Conservation (phyloP, 1,284 basidiomycete genomes). For the Ceratobasidium sp. region DNA sequence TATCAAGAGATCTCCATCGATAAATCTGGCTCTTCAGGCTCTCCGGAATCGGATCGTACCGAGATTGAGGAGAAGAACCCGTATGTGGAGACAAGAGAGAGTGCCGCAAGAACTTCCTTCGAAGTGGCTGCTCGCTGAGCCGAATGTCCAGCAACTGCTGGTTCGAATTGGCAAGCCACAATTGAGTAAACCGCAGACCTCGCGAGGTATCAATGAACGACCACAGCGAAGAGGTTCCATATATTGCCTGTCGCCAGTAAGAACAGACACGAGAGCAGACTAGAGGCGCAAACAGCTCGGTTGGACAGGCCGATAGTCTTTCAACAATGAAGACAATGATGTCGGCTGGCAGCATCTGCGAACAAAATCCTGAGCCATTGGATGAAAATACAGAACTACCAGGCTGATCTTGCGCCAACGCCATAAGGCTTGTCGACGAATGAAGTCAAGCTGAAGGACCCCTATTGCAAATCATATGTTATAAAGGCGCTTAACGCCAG, state of each 20-base stretch:
- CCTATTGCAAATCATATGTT: too few species aligned
- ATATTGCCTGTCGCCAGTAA: constrained; percentile 1
- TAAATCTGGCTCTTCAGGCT: not conserved
- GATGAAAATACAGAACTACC: too few species aligned
- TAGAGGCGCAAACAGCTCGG: not conserved
- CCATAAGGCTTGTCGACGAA: too few species aligned
- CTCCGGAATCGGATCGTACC: too few species aligned
- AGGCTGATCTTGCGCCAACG: too few species aligned
- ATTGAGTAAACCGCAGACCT: not conserved
- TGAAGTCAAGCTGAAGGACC: too few species aligned
- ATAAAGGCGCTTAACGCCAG: too few species aligned
- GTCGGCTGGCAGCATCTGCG: constrained; percentile 2
- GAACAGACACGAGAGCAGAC: constrained; percentile 15
- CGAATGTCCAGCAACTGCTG: not conserved
- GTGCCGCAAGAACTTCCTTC: not conserved
- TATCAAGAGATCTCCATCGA: constrained; percentile 27
- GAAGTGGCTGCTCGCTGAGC: not conserved
- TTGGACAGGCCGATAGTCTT: not conserved
- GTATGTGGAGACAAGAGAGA: not conserved
- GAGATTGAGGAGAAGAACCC: not conserved
- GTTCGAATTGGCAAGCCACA: constrained; percentile 16
- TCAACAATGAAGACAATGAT: constrained; percentile 5
- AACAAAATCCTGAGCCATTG: not conserved
- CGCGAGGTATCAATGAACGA: constrained; percentile 25
- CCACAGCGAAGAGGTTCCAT: constrained; percentile 1